Base-by-base conservation (phyloP, 805 yeast genomes). In the Myxozyma geophila region DNA sequence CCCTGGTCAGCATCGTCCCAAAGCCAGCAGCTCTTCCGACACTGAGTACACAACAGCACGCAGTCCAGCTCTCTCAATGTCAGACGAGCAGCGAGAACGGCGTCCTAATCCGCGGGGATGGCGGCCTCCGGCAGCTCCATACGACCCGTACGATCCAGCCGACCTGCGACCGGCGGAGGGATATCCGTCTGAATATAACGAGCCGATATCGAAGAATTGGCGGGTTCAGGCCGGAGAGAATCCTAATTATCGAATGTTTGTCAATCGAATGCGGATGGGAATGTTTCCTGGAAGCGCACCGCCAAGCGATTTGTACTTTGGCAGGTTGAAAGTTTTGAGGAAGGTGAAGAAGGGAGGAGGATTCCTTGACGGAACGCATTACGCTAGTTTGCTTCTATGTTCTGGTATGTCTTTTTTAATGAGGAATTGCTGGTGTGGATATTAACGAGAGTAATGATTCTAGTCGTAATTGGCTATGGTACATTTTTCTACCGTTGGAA, bases 401-500 rank as follows among this genome's bases (percentile, higher is more conserved):
- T 44, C 59, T 8, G 54, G 66, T 62, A 17, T 28, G 66, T 44
- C 44, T 21, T 40, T 36, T 50, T 13, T 9, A 13, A 35, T 51
- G 46, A 2, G 17, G 37, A 39, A n/a, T 46, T 43, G 59, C 12
- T 43, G 19, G 17, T 43, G 19, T 17, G 40, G 81, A 87, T 28
- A 86, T 87, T 0, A 80, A 81, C 46, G 71, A 82, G 8, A 12
- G 13, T 13, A 1, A n/a, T 41, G 46, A n/a, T 84, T 7, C 77
- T 79, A 39, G 80, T 83, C 0, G 74, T 87, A 7, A 75, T 83
- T 33, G 73, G 83, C 0, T 87, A 86, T 70, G 85, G 86, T 23
- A 82, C 88, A 1, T 90, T 90, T 73, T 86, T 89, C 76, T 83
- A 87, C 74, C 79, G 91, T 58, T 90, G 96, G 96, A 89, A 90